phyloP scores from a whole-genome alignment of 2,329 filamentous ascomycete genomes.

The Epichloe sylvatica region DNA sequence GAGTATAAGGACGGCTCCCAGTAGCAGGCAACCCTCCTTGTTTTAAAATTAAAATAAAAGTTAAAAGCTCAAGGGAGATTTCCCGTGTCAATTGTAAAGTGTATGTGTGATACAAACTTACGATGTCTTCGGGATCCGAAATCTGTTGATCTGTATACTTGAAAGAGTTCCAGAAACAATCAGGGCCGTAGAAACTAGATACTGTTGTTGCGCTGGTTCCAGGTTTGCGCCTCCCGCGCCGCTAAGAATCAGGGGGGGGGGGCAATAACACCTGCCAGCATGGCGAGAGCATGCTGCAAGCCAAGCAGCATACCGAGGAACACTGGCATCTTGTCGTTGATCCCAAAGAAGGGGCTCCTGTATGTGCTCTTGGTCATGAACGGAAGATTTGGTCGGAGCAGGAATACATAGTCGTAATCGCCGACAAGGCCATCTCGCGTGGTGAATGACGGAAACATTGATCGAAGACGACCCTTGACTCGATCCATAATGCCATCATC shows the following conservation, averaged over 20 bases:
- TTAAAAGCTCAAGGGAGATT: background rate
- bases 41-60: too few relatives aligned
- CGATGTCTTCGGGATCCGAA: slow-evolving; percentile 55
- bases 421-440: slow-evolving; percentile 65
- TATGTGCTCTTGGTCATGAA: slow-evolving; percentile 52
- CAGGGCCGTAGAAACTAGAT: slow-evolving; percentile 64
- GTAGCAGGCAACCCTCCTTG: too few relatives aligned
- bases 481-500: slow-evolving; percentile 18
- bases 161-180: slow-evolving; percentile 69
- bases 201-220: slow-evolving; percentile 46
- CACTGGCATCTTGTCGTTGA: slow-evolving; percentile 65
- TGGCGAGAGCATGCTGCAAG: slow-evolving; percentile 65
- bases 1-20: too few relatives aligned
- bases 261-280: slow-evolving; percentile 64
- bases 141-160: slow-evolving; percentile 61
- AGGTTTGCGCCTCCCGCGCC: slow-evolving; percentile 51
- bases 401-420: slow-evolving; percentile 77
- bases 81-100: background rate
- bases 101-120: slow-evolving; percentile 17
- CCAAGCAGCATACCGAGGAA: slow-evolving; percentile 60
- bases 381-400: slow-evolving; percentile 70
- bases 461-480: slow-evolving; percentile 8
- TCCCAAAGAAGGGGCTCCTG: slow-evolving; percentile 64
- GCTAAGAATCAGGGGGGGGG: slow-evolving; percentile 60
- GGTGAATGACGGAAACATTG: slow-evolving; percentile 27